Conservation (phyloP, 1,139 yeast genomes). For the Scheffersomyces stambukii region DNA sequence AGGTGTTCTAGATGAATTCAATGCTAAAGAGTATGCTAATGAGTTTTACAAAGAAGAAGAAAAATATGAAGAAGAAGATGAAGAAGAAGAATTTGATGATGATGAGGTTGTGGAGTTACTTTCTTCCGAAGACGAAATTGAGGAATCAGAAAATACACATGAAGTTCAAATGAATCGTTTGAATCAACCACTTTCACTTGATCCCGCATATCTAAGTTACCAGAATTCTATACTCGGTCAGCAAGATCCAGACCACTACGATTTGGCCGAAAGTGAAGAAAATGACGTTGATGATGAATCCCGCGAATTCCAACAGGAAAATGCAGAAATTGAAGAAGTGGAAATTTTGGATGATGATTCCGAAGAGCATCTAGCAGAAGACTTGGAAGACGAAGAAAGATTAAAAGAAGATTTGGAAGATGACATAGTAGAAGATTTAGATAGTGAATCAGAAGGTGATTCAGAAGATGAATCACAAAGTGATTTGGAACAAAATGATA, state of each 20-base stretch:
- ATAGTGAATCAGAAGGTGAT: constrained; percentile 4
- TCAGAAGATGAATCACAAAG: no score
- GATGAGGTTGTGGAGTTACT: constrained; percentile 9
- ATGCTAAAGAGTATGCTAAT: constrained; percentile 5
- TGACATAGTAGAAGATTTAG: constrained; percentile 3
- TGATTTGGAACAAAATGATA: no score
- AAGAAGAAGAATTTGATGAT: constrained; percentile 8
- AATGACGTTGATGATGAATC: constrained; percentile 4
- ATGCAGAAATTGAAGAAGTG: no score
- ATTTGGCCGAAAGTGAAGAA: constrained; percentile 5
- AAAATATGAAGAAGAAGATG: constrained; percentile 6
- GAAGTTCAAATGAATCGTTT: no score
- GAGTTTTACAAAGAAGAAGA: constrained; percentile 7
- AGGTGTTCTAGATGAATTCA: no score
- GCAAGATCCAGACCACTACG: constrained; percentile 6
- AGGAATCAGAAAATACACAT: constrained; percentile 9
- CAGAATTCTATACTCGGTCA: neutral
- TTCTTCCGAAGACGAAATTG: constrained; percentile 6
- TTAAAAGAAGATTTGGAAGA: constrained; percentile 11
- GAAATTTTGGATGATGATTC: constrained; percentile 9
- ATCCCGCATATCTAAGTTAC: neutral
- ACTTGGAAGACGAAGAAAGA: constrained; percentile 11
- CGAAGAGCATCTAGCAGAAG: constrained; percentile 10
- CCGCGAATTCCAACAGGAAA: no score
- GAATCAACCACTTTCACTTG: neutral